Conservation (phyloP, 1,284 basidiomycete genomes). For the Ceratobasidium sp. region DNA sequence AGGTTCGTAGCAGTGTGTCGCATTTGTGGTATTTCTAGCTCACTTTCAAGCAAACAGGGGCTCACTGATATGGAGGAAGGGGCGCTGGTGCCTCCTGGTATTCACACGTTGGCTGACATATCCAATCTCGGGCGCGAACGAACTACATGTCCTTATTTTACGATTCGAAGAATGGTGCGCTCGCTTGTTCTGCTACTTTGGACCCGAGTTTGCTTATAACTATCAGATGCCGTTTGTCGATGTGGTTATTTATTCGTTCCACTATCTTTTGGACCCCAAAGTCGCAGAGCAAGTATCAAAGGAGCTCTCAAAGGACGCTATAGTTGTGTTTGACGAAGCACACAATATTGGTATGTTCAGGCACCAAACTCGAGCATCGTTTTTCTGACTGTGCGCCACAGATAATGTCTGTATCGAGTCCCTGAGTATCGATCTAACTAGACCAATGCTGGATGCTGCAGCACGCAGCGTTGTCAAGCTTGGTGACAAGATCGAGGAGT, state of each 20-base stretch:
- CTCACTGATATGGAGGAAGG: conserved; percentile 86
- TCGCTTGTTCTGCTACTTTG: background rate
- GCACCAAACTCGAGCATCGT: background rate
- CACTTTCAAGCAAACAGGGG: conserved; percentile 59
- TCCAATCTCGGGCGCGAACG: conserved; percentile 89
- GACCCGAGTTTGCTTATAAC: background rate
- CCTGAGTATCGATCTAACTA: conserved; percentile 96
- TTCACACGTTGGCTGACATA: conserved; percentile 95
- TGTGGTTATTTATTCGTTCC: conserved; percentile 98
- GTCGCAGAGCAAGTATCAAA: conserved; percentile 99
- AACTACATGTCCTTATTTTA: conserved; percentile 95
- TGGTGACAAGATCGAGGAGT: conserved; percentile 95
- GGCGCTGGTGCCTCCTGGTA: conserved; percentile 84
- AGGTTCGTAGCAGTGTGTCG: conserved; percentile 65
- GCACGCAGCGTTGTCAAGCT: conserved; percentile 88
- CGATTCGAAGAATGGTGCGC: conserved; percentile 92
- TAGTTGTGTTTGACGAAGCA: conserved; percentile 99
- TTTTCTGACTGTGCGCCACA: conserved; percentile 50
- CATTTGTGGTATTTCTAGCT: conserved; percentile 4
- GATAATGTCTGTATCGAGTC: conserved; percentile 99
- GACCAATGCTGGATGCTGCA: conserved; percentile 98
- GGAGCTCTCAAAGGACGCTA: conserved; percentile 96
- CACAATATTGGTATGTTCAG: conserved; percentile 89
- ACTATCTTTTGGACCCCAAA: conserved; percentile 98
- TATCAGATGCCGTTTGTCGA: conserved; percentile 92